Evolutionary conservation across 2,329 filamentous ascomycete genomes (phyloP).

Genomic region (Paraphoma chrysanthemicola): DNA sequence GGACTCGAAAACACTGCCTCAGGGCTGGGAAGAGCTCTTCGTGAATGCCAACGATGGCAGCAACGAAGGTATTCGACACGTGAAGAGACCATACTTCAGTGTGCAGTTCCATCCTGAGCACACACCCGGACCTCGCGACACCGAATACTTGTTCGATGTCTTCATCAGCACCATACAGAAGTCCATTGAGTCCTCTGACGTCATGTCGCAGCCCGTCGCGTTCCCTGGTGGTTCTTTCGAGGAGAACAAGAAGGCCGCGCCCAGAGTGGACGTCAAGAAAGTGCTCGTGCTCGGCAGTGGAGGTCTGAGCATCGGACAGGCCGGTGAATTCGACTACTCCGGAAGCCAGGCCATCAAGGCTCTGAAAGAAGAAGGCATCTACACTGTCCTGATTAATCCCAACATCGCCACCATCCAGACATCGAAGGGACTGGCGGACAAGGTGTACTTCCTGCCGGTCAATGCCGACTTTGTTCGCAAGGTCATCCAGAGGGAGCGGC

Average conservation of each 20-base stretch:
- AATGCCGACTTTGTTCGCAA: constrained; percentile 97
- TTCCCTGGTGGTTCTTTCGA: constrained; percentile 86
- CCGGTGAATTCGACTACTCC: constrained; percentile 98
- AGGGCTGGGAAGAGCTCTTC: constrained; percentile 91
- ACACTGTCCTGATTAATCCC: constrained; percentile 97
- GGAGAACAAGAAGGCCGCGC: constrained; percentile 79
- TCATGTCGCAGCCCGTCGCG: constrained; percentile 74
- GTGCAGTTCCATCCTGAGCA: constrained; percentile 99
- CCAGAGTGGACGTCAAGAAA: constrained; percentile 87
- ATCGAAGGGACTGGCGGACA: constrained; percentile 95
- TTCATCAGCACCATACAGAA: constrained; percentile 86
- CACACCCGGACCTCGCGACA: constrained; percentile 92
- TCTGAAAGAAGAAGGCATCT: constrained; percentile 95
- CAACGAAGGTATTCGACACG: constrained; percentile 96
- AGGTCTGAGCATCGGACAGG: constrained; percentile 95
- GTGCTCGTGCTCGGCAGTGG: constrained; percentile 92
- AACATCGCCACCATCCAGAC: constrained; percentile 99
- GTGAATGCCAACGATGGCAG: constrained; percentile 98
- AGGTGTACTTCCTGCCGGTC: constrained; percentile 98
- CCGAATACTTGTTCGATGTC: constrained; percentile 95
- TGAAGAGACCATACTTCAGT: constrained; percentile 89
- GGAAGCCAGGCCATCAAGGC: constrained; percentile 99
- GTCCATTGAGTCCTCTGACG: constrained; percentile 70
- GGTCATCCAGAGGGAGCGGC: constrained; percentile 92
- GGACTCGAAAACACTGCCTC: constrained; percentile 75